Conservation (phyloP, 306 rosid species). For the Dalbergia cultrata region DNA sequence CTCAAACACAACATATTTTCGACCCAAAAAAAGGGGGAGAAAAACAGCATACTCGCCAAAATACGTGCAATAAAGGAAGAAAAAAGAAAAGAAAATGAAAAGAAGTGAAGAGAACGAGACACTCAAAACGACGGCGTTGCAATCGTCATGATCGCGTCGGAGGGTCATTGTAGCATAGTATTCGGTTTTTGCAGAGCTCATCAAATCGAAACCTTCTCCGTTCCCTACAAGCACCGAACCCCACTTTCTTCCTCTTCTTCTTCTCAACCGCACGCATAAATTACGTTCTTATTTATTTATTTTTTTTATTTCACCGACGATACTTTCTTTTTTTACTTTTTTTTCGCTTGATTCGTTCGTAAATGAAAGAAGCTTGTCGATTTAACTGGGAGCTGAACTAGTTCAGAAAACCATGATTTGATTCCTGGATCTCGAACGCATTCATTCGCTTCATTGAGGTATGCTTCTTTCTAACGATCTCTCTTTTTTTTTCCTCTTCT, state of each 20-base stretch:
- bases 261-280: background rate
- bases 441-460: constrained; percentile 44
- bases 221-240: background rate
- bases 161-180: constrained; percentile 39
- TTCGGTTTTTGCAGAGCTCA: constrained; percentile 42
- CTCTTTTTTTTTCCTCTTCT: background rate
- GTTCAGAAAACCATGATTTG: constrained; percentile 53
- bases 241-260: background rate
- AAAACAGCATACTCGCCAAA: background rate
- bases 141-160: constrained; percentile 41
- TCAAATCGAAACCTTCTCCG: constrained; percentile 46
- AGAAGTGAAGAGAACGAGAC: background rate
- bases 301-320: constrained; percentile 23
- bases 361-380: constrained; percentile 28
- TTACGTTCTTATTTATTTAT: background rate
- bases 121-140: constrained; percentile 47
- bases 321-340: background rate
- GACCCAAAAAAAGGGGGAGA: too few relatives aligned
- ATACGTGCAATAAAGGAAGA: background rate
- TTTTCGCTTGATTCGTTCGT: constrained; percentile 22
- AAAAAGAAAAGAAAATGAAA: background rate
- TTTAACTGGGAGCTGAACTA: constrained; percentile 41
- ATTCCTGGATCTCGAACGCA: constrained; percentile 51
- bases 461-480: constrained; percentile 30
- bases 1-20: background rate